Base-by-base conservation (phyloP, 306 rosid species). In the Ormosia semicastrata region DNA sequence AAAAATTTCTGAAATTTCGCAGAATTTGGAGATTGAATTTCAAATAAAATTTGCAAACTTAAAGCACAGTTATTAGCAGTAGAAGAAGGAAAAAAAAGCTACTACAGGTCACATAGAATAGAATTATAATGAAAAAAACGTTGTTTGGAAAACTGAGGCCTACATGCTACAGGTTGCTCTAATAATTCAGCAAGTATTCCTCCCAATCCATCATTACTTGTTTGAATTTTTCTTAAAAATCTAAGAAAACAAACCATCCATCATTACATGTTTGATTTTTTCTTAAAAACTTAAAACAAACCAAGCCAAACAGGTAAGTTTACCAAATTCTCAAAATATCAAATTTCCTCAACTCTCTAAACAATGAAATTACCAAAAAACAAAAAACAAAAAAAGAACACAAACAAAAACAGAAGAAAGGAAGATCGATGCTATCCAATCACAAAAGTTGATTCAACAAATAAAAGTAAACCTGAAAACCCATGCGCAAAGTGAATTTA, bases 401-500 rank as follows among this genome's bases (percentile, higher is more conserved):
- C 24, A 24, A 46, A n/a, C 8, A 59, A 40, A 63, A 75, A 37
- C 44, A 80, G 64, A 64, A 69, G 43, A 30, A 64, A 8, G 67
- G 37, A 82, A 66, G 68, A 57, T 67, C 17, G 37, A 68, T 53
- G 49, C 9, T 66, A n/a, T 71, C 17, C 66, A 53, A 63, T 40
- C 69, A 63, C 70, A 63, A 17, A 83, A 60, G 63, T 12, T 63
- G 7, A 66, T 64, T 71, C 43, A 57, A 29, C 29, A 66, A 49
- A 72, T 62, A 59, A 47, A 44, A 52, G 29, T 66, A 53, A 67
- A 43, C 58, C 50, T 37, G 0, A 73, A 73, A 71, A 41, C 40
- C 36, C 56, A 47, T 32, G 52, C 77, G 72, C 74, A 53, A 18
- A 76, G 4, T 17, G 18, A 44, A 43, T 2, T 33, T 13, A 30